Base-by-base conservation (phyloP, 1,284 basidiomycete species). In the Trametes polyzona region DNA sequence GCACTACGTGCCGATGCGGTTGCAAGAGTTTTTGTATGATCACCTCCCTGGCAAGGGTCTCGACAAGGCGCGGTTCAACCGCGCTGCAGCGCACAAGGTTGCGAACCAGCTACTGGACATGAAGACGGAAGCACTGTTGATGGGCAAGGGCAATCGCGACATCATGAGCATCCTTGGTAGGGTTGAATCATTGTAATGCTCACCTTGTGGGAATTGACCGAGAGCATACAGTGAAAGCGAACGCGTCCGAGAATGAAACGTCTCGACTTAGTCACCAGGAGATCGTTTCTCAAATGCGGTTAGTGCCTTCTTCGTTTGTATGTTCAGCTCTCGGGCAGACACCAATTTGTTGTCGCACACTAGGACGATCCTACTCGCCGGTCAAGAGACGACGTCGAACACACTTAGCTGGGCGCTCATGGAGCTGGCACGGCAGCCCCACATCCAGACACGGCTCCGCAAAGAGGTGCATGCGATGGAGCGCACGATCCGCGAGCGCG, bases 141-240 rank as follows among this genome's bases (percentile, higher is more conserved):
- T 67, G 2, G 74, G 72, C 3, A 70, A 71, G 42, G 66, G 66
- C 2, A 64, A 58, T 8, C 65, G 67, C 3, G 81, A 81, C 60
- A 57, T 80, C 17, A 75, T 82, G 65, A 79, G 73, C 51, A 69
- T 79, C 30, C 69, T 81, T 8, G 71, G 78, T 77, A 54, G n/a
- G n/a, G n/a, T n/a, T n/a, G n/a, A n/a, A n/a, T n/a, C n/a, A n/a
- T n/a, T n/a, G n/a, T n/a, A n/a, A n/a, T n/a, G n/a, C n/a, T n/a
- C n/a, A n/a, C n/a, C n/a, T n/a, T n/a, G n/a, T n/a, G n/a, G n/a
- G n/a, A n/a, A n/a, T n/a, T n/a, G n/a, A n/a, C n/a, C n/a, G n/a
- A n/a, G n/a, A n/a, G n/a, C n/a, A n/a, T 4, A 42, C 42, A 84
- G 84, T 84, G 42, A 78, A 76, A 65, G 83, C 83, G 6, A 86